Evolutionary conservation across 345 rosid genomes (phyloP).

Genomic region (Noccaea bulbosa): DNA sequence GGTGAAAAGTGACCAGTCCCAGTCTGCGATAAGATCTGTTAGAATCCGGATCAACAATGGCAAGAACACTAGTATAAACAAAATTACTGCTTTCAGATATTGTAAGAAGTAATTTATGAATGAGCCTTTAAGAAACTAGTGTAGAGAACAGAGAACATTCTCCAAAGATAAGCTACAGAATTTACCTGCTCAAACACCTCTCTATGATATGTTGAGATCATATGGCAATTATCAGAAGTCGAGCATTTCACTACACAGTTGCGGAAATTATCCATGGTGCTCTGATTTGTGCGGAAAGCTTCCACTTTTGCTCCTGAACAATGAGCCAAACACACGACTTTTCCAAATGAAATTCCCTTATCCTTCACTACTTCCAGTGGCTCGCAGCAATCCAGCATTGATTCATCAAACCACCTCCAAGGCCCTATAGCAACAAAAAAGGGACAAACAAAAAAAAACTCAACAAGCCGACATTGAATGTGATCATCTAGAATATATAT

Average conservation of each 20-base stretch:
- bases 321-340: slow-evolving; percentile 83
- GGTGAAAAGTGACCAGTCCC: slow-evolving; percentile 98
- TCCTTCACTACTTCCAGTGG: slow-evolving; percentile 86
- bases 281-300: slow-evolving; percentile 83
- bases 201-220: slow-evolving; percentile 88
- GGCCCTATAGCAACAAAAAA: slow-evolving; percentile 62
- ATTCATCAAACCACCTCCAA: slow-evolving; percentile 99
- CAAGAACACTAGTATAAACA: neutral
- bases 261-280: slow-evolving; percentile 79
- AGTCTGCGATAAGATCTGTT: slow-evolving; percentile 54
- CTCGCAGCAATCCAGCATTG: slow-evolving; percentile 95
- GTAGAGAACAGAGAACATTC: neutral
- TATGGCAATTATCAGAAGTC: slow-evolving; percentile 71
- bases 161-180: neutral
- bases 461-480: slow-evolving; percentile 1
- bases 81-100: neutral
- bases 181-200: slow-evolving; percentile 68
- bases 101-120: neutral
- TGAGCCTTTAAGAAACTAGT: neutral
- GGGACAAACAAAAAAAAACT: neutral
- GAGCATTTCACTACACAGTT: slow-evolving; percentile 60
- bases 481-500: neutral
- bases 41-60: slow-evolving; percentile 12
- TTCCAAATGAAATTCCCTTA: slow-evolving; percentile 88
- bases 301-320: slow-evolving; percentile 93